Conservation (phyloP, 257 asterid species). For the Petrea volubilis region DNA sequence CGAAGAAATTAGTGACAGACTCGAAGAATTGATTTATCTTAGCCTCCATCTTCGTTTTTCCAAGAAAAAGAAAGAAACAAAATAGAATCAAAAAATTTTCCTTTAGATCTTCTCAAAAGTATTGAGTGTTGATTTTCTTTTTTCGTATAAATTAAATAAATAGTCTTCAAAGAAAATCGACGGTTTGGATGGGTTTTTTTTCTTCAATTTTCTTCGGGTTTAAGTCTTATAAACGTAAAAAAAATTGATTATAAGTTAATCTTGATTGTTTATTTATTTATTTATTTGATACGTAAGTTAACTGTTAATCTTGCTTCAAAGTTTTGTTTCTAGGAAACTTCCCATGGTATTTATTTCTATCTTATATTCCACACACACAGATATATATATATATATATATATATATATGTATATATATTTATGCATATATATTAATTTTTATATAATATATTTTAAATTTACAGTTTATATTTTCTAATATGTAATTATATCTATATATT, state of each 20-base stretch:
- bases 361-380: too few relatives aligned
- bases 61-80: too few relatives aligned
- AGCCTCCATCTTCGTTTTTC: constrained; percentile 39
- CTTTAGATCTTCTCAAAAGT: constrained; percentile 17
- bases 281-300: neutral
- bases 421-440: too few relatives aligned
- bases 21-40: constrained; percentile 55
- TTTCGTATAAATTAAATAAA: neutral
- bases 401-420: too few relatives aligned
- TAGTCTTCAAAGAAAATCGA: neutral
- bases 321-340: too few relatives aligned
- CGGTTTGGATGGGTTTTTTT: neutral
- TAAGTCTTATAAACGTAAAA: neutral
- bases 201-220: constrained; percentile 22
- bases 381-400: too few relatives aligned
- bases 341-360: too few relatives aligned
- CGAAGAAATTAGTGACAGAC: constrained; percentile 59
- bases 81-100: neutral
- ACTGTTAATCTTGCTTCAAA: too few relatives aligned
- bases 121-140: neutral
- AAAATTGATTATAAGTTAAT: neutral
- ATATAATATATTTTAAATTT: too few relatives aligned
- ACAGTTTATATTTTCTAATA: too few relatives aligned
- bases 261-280: neutral
- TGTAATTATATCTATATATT: too few relatives aligned